A percentile compares a stretch with the other conserved stretches of the same genome.
These are phyloP conservation scores for Geotrichum bryndzae DNA, from an alignment of 1,139 yeast genomes.

Conservation along the genomic window DNA sequence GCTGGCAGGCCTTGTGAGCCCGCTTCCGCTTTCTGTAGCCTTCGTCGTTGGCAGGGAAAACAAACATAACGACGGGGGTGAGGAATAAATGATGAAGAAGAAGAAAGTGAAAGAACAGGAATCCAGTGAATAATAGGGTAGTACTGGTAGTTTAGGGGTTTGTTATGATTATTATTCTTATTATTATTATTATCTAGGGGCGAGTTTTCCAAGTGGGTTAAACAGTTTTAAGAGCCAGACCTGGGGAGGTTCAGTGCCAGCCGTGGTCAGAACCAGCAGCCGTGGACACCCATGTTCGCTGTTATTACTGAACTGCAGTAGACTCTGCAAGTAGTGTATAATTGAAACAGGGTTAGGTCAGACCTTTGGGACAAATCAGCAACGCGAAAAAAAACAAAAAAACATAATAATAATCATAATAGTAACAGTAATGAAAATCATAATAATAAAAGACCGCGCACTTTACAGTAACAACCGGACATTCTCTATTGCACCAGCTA, in stretches of 20 bases:
- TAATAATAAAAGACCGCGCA: background rate
- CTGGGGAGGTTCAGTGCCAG: too few species aligned
- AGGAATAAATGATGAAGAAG: background rate
- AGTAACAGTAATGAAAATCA: too few species aligned
- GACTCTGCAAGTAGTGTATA: background rate
- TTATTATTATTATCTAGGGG: too few species aligned
- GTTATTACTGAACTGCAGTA: background rate
- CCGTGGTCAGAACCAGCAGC: too few species aligned
- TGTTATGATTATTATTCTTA: too few species aligned
- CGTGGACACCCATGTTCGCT: too few species aligned
- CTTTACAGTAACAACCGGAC: background rate
- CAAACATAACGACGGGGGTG: constrained; percentile 38
- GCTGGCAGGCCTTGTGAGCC: constrained; percentile 48
- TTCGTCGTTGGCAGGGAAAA: constrained; percentile 54
- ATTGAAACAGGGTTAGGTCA: background rate
- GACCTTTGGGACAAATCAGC: background rate
- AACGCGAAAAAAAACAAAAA: background rate
- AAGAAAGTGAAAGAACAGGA: background rate
- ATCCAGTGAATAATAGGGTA: background rate
- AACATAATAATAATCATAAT: too few species aligned
- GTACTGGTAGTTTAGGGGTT: background rate
- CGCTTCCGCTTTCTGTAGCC: constrained; percentile 50
- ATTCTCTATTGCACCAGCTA: too few species aligned
- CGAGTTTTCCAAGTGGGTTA: too few species aligned
- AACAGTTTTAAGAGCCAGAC: too few species aligned